Evolutionary conservation across 148 eudicot species (phyloP).

Genomic region (Selenicereus undatus): DNA sequence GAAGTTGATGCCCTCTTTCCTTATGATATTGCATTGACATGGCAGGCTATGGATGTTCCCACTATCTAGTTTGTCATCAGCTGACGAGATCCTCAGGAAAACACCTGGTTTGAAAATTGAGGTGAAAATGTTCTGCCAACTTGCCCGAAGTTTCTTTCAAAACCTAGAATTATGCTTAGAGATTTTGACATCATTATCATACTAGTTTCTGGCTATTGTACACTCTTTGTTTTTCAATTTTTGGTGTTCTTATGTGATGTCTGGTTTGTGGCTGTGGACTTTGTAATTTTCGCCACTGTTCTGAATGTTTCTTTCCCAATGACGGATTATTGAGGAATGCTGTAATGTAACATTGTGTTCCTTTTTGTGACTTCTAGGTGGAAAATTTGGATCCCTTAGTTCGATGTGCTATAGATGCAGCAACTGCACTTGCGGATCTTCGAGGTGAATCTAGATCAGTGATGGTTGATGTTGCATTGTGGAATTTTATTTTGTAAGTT

Average conservation of each 20-base stretch:
- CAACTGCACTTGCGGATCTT: constrained; percentile 68
- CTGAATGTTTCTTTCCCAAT: neutral
- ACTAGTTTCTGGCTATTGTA: neutral
- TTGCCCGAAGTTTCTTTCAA: constrained; percentile 2
- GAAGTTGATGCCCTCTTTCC: neutral
- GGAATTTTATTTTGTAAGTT: neutral
- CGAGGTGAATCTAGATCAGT: constrained; percentile 50
- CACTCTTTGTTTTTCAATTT: neutral
- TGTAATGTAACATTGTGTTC: neutral
- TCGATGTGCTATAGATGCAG: constrained; percentile 75
- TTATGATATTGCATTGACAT: constrained; percentile 14
- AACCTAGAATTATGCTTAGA: neutral
- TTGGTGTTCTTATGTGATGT: neutral
- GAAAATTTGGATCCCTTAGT: constrained; percentile 84
- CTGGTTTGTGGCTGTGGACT: constrained; percentile 1
- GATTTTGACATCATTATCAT: neutral
- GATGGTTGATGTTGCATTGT: constrained; percentile 1
- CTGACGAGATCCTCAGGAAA: constrained; percentile 65
- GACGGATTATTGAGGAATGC: neutral
- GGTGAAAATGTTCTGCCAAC: constrained; percentile 36
- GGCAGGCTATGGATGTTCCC: constrained; percentile 93
- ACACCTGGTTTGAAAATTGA: constrained; percentile 51
- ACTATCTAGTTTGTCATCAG: constrained; percentile 54
- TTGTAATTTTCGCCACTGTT: neutral
- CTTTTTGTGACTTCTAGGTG: constrained; percentile 37